Percentiles rank a stretch among this genome's conserved stretches.
Conservation (phyloP, 225 moss, liverwort and hornwort genomes). For the Neckera pumila region DNA sequence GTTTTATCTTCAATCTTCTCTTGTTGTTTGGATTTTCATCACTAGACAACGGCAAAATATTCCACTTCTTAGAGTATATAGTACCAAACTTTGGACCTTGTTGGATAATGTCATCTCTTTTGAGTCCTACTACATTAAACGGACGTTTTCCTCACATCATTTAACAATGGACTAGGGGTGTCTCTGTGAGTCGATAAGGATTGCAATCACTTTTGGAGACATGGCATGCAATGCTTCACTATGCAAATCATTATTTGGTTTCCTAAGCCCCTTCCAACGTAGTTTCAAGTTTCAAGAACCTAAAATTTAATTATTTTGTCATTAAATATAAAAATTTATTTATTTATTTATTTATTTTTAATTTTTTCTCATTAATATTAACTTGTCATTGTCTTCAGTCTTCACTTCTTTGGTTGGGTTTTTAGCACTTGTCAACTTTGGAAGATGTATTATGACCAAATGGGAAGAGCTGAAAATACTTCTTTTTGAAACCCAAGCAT, state of each 20-base stretch:
- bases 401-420: not conserved
- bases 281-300: not conserved
- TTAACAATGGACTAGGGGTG: not conserved
- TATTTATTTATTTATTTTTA: accelerated
- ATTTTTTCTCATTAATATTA: no score
- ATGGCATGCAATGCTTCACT: not conserved
- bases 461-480: not conserved
- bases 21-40: not conserved
- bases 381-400: no score
- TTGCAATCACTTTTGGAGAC: not conserved
- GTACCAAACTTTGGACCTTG: not conserved
- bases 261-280: no score
- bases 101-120: not conserved
- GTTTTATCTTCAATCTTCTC: not conserved
- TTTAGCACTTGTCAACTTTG: accelerated
- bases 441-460: not conserved
- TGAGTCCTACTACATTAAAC: not conserved
- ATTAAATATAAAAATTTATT: not conserved
- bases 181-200: not conserved
- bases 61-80: not conserved
- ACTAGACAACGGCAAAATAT: not conserved
- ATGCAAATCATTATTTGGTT: no score
- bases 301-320: not conserved
- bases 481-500: not conserved
- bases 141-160: not conserved